Evolutionary conservation across 1,284 basidiomycete species (phyloP), one percentile per base, ranked within the genome.

Genomic region (Trametes sp.): DNA sequence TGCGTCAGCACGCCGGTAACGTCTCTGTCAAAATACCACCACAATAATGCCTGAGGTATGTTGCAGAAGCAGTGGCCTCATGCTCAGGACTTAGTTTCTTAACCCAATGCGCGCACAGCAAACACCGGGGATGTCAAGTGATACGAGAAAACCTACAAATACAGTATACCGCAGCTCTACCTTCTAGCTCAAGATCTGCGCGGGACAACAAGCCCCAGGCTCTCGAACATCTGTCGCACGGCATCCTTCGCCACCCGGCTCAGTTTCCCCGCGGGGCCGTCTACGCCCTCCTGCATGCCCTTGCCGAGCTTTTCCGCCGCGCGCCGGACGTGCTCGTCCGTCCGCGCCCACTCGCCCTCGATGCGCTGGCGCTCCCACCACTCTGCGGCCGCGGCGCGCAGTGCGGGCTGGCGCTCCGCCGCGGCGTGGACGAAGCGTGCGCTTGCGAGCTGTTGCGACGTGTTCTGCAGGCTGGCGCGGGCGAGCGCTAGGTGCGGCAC

Each of bases 291-390:
- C 45, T 77, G 80, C 50, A 83, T 81, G 19, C 81, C 81, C 24
- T 82, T 67, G 1, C 84, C 85, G 1, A 83, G 73, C 52, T 79
- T 77, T 54, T 79, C 80, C 14, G 88, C 84, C 0, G 84, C 76
- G n/a, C 70, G 77, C 44, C 78, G 80, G 51, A 92, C 83, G 26
- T 68, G 78, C 49, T 78, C 76, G 68, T 87, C 81, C 28, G 71
- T 74, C 26, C 84, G 75, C 46, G 83, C 81, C 66, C 77, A 79
- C 29, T 75, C 73, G 0, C 89, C 88, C 57, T 86, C 81, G 16
- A 71, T 72, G 44, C 80, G 81, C 67, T 89, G 82, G 45, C 75
- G 78, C 2, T 75, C 74, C 89, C 89, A 92, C 80, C 85, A 90
- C 48, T 74, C 73, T 0, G 70, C 72, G 0, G 83, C 80, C 28